Conservation (phyloP, 2,329 filamentous ascomycete species). For the Fusarium tjaetaba region DNA sequence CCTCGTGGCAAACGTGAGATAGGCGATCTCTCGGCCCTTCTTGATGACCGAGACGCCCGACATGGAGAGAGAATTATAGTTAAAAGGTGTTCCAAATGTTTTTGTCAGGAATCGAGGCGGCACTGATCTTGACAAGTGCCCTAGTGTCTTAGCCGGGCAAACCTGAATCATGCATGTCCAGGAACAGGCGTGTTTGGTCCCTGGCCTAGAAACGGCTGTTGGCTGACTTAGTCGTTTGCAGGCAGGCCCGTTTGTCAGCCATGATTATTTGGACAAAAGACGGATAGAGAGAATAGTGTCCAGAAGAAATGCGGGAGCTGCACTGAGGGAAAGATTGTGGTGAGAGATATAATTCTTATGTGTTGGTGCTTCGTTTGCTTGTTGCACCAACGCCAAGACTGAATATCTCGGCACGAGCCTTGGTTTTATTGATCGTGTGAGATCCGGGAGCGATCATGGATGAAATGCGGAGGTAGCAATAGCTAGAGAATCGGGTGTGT, state of each 20-base stretch:
- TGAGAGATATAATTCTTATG: not conserved
- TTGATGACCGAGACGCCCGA: not conserved
- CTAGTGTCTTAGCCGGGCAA: not conserved
- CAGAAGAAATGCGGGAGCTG: slow-evolving; percentile 22
- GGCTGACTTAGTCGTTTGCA: not conserved
- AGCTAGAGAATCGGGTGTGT: no score
- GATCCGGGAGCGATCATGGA: slow-evolving; percentile 7
- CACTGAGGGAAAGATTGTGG: not conserved
- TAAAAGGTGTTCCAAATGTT: not conserved
- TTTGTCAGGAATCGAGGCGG: not conserved
- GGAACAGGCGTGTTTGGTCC: not conserved
- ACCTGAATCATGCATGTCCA: slow-evolving; percentile 8
- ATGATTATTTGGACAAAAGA: not conserved
- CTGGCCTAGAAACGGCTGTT: not conserved
- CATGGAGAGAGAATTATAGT: not conserved
- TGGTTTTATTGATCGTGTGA: not conserved
- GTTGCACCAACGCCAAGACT: not conserved
- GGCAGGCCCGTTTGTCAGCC: not conserved
- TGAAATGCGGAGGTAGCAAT: slow-evolving; percentile 6
- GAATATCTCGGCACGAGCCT: not conserved
- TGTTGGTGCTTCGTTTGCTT: not conserved
- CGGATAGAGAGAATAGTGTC: not conserved
- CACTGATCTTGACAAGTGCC: not conserved
- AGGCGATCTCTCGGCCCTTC: not conserved
- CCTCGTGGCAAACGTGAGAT: slow-evolving; percentile 11